Conservation (phyloP, 129 eudicot species). For the Deinandra increscens region DNA sequence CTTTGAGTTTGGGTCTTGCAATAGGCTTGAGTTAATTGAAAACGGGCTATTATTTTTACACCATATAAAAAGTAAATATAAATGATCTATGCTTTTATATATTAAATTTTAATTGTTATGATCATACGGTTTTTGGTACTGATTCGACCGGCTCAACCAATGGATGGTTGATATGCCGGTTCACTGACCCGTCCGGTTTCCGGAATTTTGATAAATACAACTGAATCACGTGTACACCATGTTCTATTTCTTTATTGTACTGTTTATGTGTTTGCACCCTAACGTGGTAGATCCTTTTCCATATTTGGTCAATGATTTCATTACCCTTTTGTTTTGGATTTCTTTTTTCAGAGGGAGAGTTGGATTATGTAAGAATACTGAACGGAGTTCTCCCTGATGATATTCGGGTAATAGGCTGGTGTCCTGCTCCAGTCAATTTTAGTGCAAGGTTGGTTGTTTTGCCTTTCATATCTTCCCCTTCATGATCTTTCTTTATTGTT, state of each 20-base stretch:
- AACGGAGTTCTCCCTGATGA: constrained; percentile 81
- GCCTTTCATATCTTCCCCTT: constrained; percentile 14
- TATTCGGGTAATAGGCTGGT: constrained; percentile 89
- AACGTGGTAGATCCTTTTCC: background rate
- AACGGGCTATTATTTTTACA: too few species aligned
- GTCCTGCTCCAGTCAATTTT: constrained; percentile 73
- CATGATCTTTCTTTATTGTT: constrained; percentile 8
- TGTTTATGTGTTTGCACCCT: background rate
- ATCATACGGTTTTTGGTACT: too few species aligned
- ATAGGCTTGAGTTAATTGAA: too few species aligned
- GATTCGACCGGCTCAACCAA: too few species aligned
- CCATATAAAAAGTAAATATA: too few species aligned
- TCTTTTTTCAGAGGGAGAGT: constrained; percentile 50
- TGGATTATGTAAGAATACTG: constrained; percentile 78
- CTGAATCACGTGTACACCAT: background rate
- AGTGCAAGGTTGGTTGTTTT: constrained; percentile 74
- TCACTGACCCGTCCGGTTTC: too few species aligned
- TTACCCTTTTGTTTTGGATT: background rate
- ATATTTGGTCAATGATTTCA: background rate
- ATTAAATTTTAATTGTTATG: too few species aligned
- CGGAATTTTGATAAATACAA: background rate
- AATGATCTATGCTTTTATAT: too few species aligned
- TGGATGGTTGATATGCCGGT: too few species aligned
- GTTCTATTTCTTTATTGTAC: background rate
- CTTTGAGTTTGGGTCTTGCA: too few species aligned